Evolutionary conservation across 345 rosid genomes (phyloP), one percentile per base, ranked within the genome.

Genomic region (Rhodamnia rubescens): DNA sequence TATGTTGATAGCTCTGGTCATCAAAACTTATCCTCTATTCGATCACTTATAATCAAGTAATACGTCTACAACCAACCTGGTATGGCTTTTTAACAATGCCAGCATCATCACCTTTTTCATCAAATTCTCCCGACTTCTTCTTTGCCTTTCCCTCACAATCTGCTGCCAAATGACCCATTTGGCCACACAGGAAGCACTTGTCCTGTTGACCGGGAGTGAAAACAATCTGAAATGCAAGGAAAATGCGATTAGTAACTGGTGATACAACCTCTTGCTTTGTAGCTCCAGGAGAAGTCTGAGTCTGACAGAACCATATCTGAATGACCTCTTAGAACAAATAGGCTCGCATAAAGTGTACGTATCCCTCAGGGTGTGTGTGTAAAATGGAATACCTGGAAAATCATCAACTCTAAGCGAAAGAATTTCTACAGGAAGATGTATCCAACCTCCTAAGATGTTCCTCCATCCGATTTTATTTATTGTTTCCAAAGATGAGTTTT

Each of bases 131-230:
- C 50, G 99, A 91, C 87, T 93, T 97, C 85, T 92, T 92, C 91
- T 97, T 97, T 14, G 91, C 93, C 90, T 95, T 94, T 85, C 99
- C 99, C 89, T 95, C 94, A 86, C 99, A 97, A 88, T 85, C 55
- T 87, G 99, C 91, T 8, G 99, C 98, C 84, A 94, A 84, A 92
- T 97, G 99, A 64, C 99, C 99, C 90, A 93, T 88, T 84, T 97
- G 99, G 89, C 99, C 99, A 88, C 99, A 97, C 78, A 95, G 83
- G 90, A 97, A 95, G 93, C 99, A 97, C 89, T 92, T 95, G 91
- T 92, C 96, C 89, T 94, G 93, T 85, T 93, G 92, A 80, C 96
- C 96, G 69, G 95, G 95, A 64, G 90, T 88, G 82, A 94, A 92
- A 81, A 97, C 96, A 91, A 97, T 85, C 99, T 97, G 87, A 69